Conservation (phyloP, 164 flowering plant genomes). For the Vitis rotundifolia region DNA sequence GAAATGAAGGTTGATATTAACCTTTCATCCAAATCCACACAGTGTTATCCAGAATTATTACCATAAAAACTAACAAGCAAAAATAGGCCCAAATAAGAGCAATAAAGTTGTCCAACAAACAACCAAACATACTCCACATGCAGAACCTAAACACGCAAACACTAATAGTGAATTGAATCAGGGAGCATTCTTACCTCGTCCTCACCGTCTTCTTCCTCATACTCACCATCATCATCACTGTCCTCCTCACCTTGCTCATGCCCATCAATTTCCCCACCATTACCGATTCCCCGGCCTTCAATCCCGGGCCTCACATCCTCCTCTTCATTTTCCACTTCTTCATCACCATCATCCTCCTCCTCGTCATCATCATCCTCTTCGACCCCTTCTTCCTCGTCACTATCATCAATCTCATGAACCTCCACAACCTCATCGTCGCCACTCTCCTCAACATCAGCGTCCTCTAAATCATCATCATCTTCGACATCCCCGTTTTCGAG, state of each 20-base stretch:
- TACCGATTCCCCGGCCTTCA: conserved; percentile 49
- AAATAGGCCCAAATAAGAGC: too few relatives aligned
- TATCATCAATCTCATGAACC: conserved; percentile 61
- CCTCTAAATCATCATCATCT: conserved; percentile 63
- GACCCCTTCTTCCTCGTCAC: conserved; percentile 65
- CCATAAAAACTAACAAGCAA: too few relatives aligned
- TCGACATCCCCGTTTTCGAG: conserved; percentile 33
- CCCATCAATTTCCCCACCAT: conserved; percentile 93
- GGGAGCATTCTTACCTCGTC: conserved; percentile 57
- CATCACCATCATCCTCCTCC: conserved; percentile 61
- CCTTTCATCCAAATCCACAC: too few relatives aligned
- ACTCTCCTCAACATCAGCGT: conserved; percentile 61
- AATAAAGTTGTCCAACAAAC: too few relatives aligned
- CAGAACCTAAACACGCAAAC: too few relatives aligned
- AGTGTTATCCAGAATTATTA: too few relatives aligned
- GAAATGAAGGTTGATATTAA: too few relatives aligned
- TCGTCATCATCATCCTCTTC: conserved; percentile 45
- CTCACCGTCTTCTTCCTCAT: conserved; percentile 66
- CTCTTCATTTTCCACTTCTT: conserved; percentile 69
- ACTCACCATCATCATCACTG: conserved; percentile 65
- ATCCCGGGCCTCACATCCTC: conserved; percentile 69
- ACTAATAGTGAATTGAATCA: background rate
- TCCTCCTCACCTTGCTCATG: conserved; percentile 79
- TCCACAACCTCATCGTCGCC: conserved; percentile 70
- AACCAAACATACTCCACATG: too few relatives aligned